These are phyloP conservation scores for Tylopilus vinaceipallidus DNA, from an alignment of 768 basidiomycete species.

Conservation along the genomic window DNA sequence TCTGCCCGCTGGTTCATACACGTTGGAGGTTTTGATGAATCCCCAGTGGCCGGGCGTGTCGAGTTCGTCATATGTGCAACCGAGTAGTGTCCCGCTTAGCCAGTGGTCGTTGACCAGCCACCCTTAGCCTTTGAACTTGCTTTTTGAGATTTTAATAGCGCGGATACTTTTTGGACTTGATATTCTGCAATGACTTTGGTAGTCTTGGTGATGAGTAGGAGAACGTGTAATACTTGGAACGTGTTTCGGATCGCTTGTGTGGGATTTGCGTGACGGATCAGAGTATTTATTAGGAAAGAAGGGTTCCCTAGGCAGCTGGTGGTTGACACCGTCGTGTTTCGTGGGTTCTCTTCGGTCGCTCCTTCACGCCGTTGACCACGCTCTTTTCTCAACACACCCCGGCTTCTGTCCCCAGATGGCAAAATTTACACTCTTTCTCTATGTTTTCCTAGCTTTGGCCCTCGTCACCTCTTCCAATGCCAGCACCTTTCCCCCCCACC, in stretches of 20 bases:
- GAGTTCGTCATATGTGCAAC: constrained; percentile 59
- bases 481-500: constrained; percentile 40
- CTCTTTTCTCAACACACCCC: constrained; percentile 7
- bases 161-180: constrained; percentile 1
- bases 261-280: neutral
- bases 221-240: constrained; percentile 5
- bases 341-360: constrained; percentile 11
- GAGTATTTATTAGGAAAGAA: constrained; percentile 21
- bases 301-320: constrained; percentile 16
- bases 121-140: constrained; percentile 21
- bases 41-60: constrained; percentile 87
- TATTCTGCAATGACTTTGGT: constrained; percentile 10
- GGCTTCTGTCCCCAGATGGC: constrained; percentile 41
- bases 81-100: constrained; percentile 65
- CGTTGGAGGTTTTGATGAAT: constrained; percentile 82
- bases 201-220: neutral
- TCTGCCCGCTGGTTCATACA: constrained; percentile 65
- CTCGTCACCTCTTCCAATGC: constrained; percentile 46
- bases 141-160: neutral
- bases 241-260: neutral
- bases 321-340: constrained; percentile 17
- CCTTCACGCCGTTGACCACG: constrained; percentile 17
- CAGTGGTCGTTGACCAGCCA: constrained; percentile 82
- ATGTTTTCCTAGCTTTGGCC: constrained; percentile 52
- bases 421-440: constrained; percentile 63